A percentile compares a stretch with the other conserved stretches of the same genome.
These are phyloP conservation scores for Suillus hirtellus DNA, from an alignment of 768 basidiomycete genomes.

Conservation along the genomic window DNA sequence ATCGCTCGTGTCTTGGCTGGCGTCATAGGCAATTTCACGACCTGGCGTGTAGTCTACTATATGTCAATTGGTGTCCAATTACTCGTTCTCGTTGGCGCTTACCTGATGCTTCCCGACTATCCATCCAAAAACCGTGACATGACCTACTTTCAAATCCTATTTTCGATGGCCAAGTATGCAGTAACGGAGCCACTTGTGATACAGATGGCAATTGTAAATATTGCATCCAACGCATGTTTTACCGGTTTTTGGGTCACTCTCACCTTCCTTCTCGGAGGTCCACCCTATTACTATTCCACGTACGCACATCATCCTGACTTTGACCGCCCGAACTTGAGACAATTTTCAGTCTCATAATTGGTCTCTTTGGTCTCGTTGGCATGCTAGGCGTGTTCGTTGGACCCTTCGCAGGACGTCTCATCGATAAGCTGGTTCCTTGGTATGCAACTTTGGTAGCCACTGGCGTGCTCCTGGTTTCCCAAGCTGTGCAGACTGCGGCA, in stretches of 20 bases:
- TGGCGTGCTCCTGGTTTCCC: slow-evolving; percentile 47
- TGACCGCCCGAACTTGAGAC: slow-evolving; percentile 5
- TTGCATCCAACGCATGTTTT: slow-evolving; percentile 60
- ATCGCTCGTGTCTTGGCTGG: slow-evolving; percentile 76
- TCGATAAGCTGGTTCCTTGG: slow-evolving; percentile 79
- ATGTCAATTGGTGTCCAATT: slow-evolving; percentile 72
- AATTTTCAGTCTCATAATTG: slow-evolving; percentile 51
- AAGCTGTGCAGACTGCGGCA: slow-evolving; percentile 65
- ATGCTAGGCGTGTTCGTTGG: slow-evolving; percentile 69
- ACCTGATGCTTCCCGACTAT: slow-evolving; percentile 77
- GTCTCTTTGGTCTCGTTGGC: slow-evolving; percentile 74
- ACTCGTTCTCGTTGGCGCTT: slow-evolving; percentile 57
- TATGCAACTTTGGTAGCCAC: slow-evolving; percentile 65
- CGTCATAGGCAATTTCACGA: slow-evolving; percentile 67
- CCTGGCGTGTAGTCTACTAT: slow-evolving; percentile 79
- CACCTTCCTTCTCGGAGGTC: slow-evolving; percentile 78
- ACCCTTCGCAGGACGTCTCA: slow-evolving; percentile 64
- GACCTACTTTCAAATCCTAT: slow-evolving; percentile 67
- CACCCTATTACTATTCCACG: slow-evolving; percentile 79
- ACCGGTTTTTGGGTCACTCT: slow-evolving; percentile 70
- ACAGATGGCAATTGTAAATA: slow-evolving; percentile 62
- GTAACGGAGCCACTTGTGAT: slow-evolving; percentile 79
- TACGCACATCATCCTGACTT: slow-evolving; percentile 17
- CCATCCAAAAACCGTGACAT: slow-evolving; percentile 70
- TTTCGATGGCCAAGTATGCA: slow-evolving; percentile 75